Evolutionary conservation across 2,329 filamentous ascomycete species (phyloP).

Genomic region (Amauroascus niger): DNA sequence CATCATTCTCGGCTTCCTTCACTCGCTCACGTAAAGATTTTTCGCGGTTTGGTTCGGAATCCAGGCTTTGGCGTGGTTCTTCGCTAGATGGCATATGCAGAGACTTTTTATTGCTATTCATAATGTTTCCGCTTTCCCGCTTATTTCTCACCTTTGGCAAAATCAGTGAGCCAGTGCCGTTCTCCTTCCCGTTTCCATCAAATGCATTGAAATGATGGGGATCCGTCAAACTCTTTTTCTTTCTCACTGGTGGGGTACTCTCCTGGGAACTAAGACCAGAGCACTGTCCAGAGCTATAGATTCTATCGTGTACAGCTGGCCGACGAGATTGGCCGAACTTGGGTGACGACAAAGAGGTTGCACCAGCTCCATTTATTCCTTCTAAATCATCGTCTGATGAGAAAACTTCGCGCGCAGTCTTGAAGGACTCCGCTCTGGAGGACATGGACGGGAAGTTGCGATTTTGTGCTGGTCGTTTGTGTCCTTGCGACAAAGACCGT

Average conservation of each 20-base stretch:
- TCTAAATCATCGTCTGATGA: constrained; percentile 52
- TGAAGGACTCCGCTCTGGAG: constrained; percentile 61
- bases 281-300: background rate
- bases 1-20: background rate
- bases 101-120: background rate
- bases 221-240: background rate
- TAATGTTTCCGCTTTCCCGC: constrained; percentile 7
- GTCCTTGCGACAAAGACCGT: constrained; percentile 30
- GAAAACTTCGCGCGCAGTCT: constrained; percentile 57
- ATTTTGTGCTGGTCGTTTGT: constrained; percentile 31
- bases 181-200: constrained; percentile 1
- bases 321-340: constrained; percentile 18
- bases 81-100: background rate
- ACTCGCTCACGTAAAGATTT: constrained; percentile 4
- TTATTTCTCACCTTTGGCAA: constrained; percentile 3
- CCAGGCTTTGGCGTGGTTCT: background rate
- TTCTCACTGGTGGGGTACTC: background rate
- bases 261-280: background rate
- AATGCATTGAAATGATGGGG: background rate
- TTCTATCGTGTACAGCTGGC: constrained; percentile 1
- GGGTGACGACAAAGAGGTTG: constrained; percentile 18
- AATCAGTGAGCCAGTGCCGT: background rate
- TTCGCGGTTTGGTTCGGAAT: background rate
- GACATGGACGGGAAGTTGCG: constrained; percentile 46
- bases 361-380: constrained; percentile 21